Percentiles rank a stretch among this genome's conserved stretches.
Evolutionary conservation across 768 basidiomycete species (phyloP).

Genomic region (Pisolithus microcarpus): DNA sequence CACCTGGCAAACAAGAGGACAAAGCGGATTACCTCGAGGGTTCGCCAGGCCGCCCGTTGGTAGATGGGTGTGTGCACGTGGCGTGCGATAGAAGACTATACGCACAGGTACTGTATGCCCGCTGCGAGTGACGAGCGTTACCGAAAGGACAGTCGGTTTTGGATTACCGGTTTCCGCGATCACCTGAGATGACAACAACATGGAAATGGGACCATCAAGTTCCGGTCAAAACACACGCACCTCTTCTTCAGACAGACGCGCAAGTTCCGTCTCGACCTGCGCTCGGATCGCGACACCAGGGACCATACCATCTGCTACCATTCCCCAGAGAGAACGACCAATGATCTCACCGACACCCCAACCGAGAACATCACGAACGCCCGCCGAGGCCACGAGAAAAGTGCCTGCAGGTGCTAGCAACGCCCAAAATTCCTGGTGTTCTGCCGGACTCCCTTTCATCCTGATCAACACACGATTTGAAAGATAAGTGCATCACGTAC

Average conservation of each 20-base stretch:
- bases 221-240: slow-evolving; percentile 7
- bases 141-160: slow-evolving; percentile 14
- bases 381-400: slow-evolving; percentile 44
- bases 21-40: slow-evolving; percentile 12
- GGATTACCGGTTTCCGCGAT: slow-evolving; percentile 9
- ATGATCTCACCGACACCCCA: slow-evolving; percentile 49
- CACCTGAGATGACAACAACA: slow-evolving; percentile 1
- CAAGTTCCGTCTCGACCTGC: slow-evolving; percentile 22
- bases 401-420: slow-evolving; percentile 38
- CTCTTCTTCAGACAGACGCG: slow-evolving; percentile 12
- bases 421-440: slow-evolving; percentile 45
- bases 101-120: slow-evolving; percentile 23
- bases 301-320: slow-evolving; percentile 24
- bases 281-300: slow-evolving; percentile 9
- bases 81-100: slow-evolving; percentile 34
- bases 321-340: slow-evolving; percentile 38
- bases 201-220: neutral
- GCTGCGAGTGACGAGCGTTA: slow-evolving; percentile 35
- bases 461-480: neutral
- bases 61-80: slow-evolving; percentile 4
- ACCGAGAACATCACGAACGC: slow-evolving; percentile 58
- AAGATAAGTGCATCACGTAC: slow-evolving; percentile 2
- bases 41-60: slow-evolving; percentile 10
- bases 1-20: slow-evolving; percentile 26
- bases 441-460: neutral